Evolutionary conservation across 2,329 filamentous ascomycete species (phyloP), one percentile per base, ranked within the genome.

Genomic region (Sporothrix sp.): DNA sequence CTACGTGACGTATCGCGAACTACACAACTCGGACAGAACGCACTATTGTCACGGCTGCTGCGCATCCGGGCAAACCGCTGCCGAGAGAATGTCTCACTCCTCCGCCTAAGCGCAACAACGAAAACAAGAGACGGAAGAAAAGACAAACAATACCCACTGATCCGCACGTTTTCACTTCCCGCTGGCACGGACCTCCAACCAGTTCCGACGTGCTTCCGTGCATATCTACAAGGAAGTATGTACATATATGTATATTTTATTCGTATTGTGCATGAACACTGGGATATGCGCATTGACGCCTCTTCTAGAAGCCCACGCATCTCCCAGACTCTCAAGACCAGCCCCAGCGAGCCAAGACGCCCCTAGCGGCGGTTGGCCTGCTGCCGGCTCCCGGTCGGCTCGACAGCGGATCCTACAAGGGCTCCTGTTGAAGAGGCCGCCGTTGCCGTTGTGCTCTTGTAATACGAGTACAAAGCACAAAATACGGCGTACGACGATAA

Each of bases 171-270:
- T 30, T 23, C 21, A 7, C 4, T 39, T 39, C 37, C 35, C 45
- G 45, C 45, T 36, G 35, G 45, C 45, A 39, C 35, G 45, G 45
- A 36, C 45, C 45, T 48, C 45, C 45, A 30, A 36, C 35, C 32
- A 38, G 35, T 23, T 32, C 45, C 35, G 45, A 48, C 25, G 23
- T 32, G 36, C 46, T 30, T 40, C 36, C 32, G 35, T 20, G 35
- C 45, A 48, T 48, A 48, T 32, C n/a, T n/a, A n/a, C n/a, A n/a
- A n/a, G n/a, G n/a, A n/a, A n/a, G n/a, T n/a, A n/a, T n/a, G n/a
- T n/a, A n/a, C n/a, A n/a, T n/a, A n/a, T n/a, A n/a, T n/a, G n/a
- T n/a, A n/a, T n/a, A n/a, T n/a, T n/a, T n/a, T n/a, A n/a, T n/a
- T n/a, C n/a, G n/a, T n/a, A n/a, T 39, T 18, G 18, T 40, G 46